Base-by-base conservation (phyloP, 192 early-diverging fungal species). In the Backusella sp. region DNA sequence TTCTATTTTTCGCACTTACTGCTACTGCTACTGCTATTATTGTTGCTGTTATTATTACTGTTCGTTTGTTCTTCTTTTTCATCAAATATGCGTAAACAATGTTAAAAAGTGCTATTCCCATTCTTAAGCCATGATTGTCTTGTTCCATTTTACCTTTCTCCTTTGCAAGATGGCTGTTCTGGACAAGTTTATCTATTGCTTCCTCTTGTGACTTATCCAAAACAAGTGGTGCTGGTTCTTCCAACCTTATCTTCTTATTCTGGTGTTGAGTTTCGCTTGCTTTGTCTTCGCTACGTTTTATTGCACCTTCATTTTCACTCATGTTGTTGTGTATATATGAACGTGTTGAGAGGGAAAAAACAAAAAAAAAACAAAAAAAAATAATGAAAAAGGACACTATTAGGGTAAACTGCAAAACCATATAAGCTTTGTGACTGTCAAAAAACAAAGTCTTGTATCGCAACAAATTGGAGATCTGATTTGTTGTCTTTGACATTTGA, bases 181-280 rank as follows among this genome's bases (percentile, higher is more conserved):
- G 68, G 9, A 69, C 68, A 23, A 69, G 37, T 36, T 69, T 35
- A 23, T 69, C 37, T 21, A 69, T 69, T 19, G 68, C 37, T 9
- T 69, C 68, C 39, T 41, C 68, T 21, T 69, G 68, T 21, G 37
- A 35, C 35, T 69, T 69, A 21, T 69, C 68, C 37, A 69, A 69
- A 39, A 69, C 35, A 37, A 69, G 68, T 21, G 68, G 35, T 1
- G 34, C 19, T 36, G 66, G 19, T 8, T 30, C 34, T 9, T 15
- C 19, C 8, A 68, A 19, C 17, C 36, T 68, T 36, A 68, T 68
- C 35, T 41, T 69, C 8, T 36, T 41, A 21, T 37, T 69, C 21
- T 69, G 17, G 34, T 69, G n/a, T 69, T 37, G 21, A 37, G n/a
- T 69, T 69, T n/a, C n/a, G 36, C 6, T 62, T 62, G 68, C n/a